These are phyloP conservation scores for Phyllosticta citribraziliensis DNA, from an alignment of 2,329 filamentous ascomycete species.

Conservation along the genomic window DNA sequence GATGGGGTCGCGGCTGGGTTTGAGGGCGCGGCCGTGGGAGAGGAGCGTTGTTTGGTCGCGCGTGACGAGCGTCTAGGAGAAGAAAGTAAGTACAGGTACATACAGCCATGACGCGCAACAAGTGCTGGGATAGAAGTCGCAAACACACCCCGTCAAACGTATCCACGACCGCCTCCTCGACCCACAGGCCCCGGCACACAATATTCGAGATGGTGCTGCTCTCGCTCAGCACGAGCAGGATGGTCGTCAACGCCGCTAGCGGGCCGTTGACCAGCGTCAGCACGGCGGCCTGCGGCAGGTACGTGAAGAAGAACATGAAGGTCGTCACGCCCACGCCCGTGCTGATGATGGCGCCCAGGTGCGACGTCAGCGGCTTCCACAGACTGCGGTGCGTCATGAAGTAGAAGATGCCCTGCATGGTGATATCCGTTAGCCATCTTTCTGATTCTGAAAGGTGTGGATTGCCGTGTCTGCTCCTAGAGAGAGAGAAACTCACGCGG, in stretches of 20 bases:
- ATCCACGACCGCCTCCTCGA: constrained; percentile 75
- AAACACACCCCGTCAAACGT: constrained; percentile 65
- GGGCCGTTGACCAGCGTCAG: constrained; percentile 80
- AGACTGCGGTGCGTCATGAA: constrained; percentile 48
- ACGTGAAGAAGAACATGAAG: constrained; percentile 82
- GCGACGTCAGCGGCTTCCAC: constrained; percentile 49
- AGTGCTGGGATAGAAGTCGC: background rate
- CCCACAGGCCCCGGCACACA: constrained; percentile 59
- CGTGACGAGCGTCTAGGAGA: constrained; percentile 38
- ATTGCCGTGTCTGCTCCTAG: no score
- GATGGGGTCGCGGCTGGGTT: constrained; percentile 43
- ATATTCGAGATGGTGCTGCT: constrained; percentile 41
- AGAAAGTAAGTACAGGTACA: no score
- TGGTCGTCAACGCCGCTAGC: constrained; percentile 62
- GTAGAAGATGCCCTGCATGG: constrained; percentile 50
- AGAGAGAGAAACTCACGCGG: constrained; percentile 9
- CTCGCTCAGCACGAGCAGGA: constrained; percentile 52
- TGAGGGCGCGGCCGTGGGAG: constrained; percentile 63
- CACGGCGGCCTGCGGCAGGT: constrained; percentile 72
- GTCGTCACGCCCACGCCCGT: constrained; percentile 64
- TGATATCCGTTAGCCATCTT: background rate
- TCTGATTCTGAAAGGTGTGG: constrained; percentile 7
- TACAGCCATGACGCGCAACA: background rate
- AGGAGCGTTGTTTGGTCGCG: constrained; percentile 54
- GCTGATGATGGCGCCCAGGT: constrained; percentile 51